Base-by-base conservation (phyloP, 441 rosid genomes). In the Aleurites moluccanus region DNA sequence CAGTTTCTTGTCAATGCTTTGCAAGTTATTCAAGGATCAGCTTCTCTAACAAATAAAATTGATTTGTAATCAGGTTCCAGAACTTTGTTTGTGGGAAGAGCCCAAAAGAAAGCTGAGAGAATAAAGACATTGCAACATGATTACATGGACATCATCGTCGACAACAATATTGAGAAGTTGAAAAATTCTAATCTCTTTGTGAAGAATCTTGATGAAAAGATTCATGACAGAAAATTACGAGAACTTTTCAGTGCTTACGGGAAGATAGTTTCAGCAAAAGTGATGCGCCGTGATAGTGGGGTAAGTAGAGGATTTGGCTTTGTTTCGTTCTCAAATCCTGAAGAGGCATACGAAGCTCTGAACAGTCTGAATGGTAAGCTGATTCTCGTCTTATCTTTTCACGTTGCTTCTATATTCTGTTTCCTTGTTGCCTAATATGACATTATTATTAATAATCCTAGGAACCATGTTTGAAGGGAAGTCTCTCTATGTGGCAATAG, bases 221-320 rank as follows among this genome's bases (percentile, higher is more conserved):
- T 88, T 13, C 84, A 87, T 67, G 92, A 90, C 73, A 68, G 64
- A 35, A 78, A 77, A 73, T 82, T 90, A 70, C 74, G 63, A 59
- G 81, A 85, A 33, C 42, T 81, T 56, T 92, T 92, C 67, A 75
- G 88, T 60, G 28, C 70, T 59, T 86, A 68, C 73, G 96, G 97
- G 73, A 4, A 30, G 35, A 77, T 92, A 81, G 78, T 79, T 68
- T 88, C 90, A 6, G 87, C 82, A 52, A 90, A 76, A 82, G 89
- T 90, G 78, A 85, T 82, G 83, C 73, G 86, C 67, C 27, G 80
- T 69, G 84, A 80, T 44, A 76, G 76, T 64, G 92, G 97, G 40
- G 59, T n/a, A 38, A 90, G 91, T 74, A 89, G 82, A 76, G 87
- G 89, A 55, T 90, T 85, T 78, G 97, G 96, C 53, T 92, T 90